These are phyloP conservation scores for Mycena alexandri DNA, from an alignment of 768 basidiomycete species.

Conservation along the genomic window DNA sequence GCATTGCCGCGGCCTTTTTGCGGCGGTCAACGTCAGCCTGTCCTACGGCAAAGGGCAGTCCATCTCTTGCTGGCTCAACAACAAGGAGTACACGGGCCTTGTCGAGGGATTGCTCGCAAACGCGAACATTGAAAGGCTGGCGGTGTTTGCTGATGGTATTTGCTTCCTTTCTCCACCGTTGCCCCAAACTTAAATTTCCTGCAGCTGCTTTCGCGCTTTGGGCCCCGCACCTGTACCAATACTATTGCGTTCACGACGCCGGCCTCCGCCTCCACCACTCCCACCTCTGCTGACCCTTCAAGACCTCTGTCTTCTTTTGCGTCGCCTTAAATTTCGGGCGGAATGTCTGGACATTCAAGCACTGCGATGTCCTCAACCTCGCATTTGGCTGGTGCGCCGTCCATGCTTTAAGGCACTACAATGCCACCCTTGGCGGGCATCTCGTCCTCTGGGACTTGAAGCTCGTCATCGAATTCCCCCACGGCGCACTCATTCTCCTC, in stretches of 20 bases:
- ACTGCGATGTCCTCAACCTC: too few species aligned
- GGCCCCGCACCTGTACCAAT: background rate
- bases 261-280: background rate
- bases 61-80: background rate
- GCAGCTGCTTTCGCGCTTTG: background rate
- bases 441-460: too few species aligned
- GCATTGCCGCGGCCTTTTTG: background rate
- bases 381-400: too few species aligned
- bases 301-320: background rate
- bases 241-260: background rate
- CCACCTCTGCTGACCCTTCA: background rate
- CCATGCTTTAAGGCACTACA: too few species aligned
- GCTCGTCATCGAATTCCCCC: too few species aligned
- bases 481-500: too few species aligned
- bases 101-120: background rate
- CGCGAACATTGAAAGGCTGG: background rate
- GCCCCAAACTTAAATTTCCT: too few species aligned
- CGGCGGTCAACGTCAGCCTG: background rate
- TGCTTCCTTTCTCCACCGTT: too few species aligned
- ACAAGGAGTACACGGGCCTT: background rate
- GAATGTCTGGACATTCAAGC: too few species aligned
- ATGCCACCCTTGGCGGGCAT: too few species aligned
- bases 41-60: conserved; percentile 1
- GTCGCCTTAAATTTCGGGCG: background rate
- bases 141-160: background rate